These are phyloP conservation scores for Micromonas pusilla DNA, from an alignment of 139 green algal species.

Conservation along the genomic window DNA sequence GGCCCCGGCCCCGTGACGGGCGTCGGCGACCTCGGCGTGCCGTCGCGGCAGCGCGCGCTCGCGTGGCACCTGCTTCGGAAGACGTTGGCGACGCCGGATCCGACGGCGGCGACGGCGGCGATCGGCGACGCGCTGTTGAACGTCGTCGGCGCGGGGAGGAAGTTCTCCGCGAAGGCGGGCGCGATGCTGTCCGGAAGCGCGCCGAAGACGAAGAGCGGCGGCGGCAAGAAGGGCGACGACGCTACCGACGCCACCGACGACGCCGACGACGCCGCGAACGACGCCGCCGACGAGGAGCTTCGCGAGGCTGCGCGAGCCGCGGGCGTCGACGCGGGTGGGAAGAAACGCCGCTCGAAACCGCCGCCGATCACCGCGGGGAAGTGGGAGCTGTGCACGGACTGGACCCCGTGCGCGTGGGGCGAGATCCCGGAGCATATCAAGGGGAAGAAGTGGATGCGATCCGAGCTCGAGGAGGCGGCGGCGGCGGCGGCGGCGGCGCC, in stretches of 20 bases:
- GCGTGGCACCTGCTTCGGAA: not conserved
- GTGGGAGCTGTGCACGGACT: not conserved
- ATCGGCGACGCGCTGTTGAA: not conserved
- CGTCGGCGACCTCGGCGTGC: no score
- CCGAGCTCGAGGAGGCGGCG: not conserved
- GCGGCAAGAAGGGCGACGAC: not conserved
- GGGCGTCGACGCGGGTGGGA: no score
- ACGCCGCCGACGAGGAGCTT: no score
- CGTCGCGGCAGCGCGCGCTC: not conserved
- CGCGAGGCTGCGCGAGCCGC: no score
- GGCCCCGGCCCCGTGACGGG: not conserved
- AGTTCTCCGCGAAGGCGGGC: not conserved
- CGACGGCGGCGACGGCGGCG: not conserved
- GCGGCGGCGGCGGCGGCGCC: no score
- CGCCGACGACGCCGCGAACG: not conserved
- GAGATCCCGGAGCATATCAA: not conserved
- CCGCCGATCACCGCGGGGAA: not conserved
- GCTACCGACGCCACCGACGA: no score
- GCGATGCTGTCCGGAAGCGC: not conserved
- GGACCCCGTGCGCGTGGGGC: not conserved
- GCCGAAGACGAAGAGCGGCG: not conserved
- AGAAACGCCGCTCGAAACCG: no score
- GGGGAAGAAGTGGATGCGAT: not conserved
- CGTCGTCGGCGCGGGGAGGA: not conserved
- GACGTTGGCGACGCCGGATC: not conserved